Conservation (phyloP, 257 asterid genomes). For the Gardenia jasminoides region DNA sequence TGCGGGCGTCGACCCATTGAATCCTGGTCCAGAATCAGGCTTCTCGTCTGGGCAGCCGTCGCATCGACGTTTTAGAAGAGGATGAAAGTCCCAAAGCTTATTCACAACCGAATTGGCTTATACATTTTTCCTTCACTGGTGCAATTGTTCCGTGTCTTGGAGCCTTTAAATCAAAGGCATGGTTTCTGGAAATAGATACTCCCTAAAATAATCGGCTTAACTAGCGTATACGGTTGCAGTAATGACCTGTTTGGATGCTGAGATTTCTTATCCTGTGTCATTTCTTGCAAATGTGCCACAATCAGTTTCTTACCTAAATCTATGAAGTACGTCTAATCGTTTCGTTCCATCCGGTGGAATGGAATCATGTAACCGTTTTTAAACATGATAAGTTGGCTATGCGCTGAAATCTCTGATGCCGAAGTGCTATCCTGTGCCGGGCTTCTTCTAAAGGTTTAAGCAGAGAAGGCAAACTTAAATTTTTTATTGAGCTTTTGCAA, state of each 20-base stretch:
- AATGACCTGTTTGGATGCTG: neutral
- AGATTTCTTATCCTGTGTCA: neutral
- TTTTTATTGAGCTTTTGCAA: neutral
- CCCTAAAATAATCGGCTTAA: neutral
- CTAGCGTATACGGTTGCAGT: neutral
- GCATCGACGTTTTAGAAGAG: neutral
- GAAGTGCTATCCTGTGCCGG: neutral
- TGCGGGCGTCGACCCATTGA: constrained; percentile 40
- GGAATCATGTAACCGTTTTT: neutral
- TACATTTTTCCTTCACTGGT: neutral
- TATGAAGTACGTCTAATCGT: neutral
- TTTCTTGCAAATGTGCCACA: neutral
- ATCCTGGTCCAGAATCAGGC: neutral
- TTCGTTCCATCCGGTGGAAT: neutral
- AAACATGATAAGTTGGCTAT: neutral
- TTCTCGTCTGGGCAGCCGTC: neutral
- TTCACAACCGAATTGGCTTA: neutral
- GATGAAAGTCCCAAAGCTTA: neutral
- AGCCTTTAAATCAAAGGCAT: neutral
- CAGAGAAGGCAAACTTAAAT: no score
- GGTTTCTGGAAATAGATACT: neutral
- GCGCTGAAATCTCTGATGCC: neutral
- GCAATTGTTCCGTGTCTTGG: neutral
- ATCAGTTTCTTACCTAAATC: neutral
- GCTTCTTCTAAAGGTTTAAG: neutral